Evolutionary conservation across 257 asterid genomes (phyloP).

Genomic region (Nicotiana obtusifolia): DNA sequence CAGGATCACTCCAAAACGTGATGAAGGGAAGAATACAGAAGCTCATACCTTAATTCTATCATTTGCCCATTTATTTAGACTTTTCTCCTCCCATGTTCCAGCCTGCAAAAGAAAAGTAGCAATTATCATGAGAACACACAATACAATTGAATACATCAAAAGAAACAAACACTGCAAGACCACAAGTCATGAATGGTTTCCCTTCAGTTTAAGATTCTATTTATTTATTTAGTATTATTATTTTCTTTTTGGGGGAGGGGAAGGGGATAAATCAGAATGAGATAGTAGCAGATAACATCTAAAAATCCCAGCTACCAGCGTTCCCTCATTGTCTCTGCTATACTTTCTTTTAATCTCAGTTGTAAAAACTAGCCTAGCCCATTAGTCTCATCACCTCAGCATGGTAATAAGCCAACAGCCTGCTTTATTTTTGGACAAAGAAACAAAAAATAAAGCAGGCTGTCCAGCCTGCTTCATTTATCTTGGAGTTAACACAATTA

Average conservation of each 20-base stretch:
- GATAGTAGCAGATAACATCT: not conserved
- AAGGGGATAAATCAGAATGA: not conserved
- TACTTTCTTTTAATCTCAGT: not conserved
- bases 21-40: not conserved
- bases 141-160: not conserved
- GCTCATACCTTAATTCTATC: slow-evolving; percentile 38
- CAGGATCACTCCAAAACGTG: not conserved
- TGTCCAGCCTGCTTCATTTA: not conserved
- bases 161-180: not conserved
- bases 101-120: slow-evolving; percentile 29
- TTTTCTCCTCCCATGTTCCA: slow-evolving; percentile 56
- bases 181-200: not conserved
- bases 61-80: slow-evolving; percentile 40
- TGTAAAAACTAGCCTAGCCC: not conserved
- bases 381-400: not conserved
- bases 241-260: not conserved
- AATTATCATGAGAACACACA: not conserved
- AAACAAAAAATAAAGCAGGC: no score
- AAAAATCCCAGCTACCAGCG: not conserved
- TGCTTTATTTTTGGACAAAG: not conserved
- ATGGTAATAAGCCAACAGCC: not conserved
- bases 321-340: not conserved
- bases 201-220: not conserved
- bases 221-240: not conserved
- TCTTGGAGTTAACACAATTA: not conserved